Base-by-base conservation (phyloP, 164 flowering plant genomes). In the Saururus chinensis region DNA sequence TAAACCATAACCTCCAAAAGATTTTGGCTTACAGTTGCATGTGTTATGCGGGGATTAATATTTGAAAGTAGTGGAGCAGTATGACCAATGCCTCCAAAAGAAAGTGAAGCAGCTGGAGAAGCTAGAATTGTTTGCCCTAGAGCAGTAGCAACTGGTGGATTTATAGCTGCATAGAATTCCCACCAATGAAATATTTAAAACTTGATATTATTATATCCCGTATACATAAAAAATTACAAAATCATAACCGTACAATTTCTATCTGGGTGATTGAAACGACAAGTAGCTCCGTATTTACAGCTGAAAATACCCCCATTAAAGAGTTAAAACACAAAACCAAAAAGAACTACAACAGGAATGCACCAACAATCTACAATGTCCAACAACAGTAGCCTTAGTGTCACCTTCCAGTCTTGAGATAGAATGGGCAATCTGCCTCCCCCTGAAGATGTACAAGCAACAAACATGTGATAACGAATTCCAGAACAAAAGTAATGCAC, bases 361-460 rank as follows among this genome's bases (percentile, higher is more conserved):
- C 20, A 61, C 40, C 13, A 51, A 20, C 20, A 22, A 17, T 41
- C 25, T 7, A 24, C 30, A 42, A 42, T 9, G 25, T 19, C 37
- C 21, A 10, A 25, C 1, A 49, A 23, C 20, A 55, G 25, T 37
- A 54, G 40, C 42, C 11, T 22, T 35, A 9, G 12, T 23, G 41
- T 71, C 30, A 91, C 98, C 98, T 93, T 72, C 97, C 96, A 77
- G 96, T 90, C 82, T 89, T 93, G 65, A 93, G 69, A 76, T 88
- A 93, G 75, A 93, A 93, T 48, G 99, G 96, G 64, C 99, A 93
- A 76, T 90, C 91, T 53, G 75, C 80, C 81, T 90, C 97, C 57
- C 89, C 95, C 99, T 93, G 88, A 26, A 64, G 23, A 59, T 22
- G 30, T 17, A 40, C 19, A 35, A 55, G 35, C 8, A 45, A 58